Evolutionary conservation across 768 basidiomycete genomes (phyloP).

Genomic region (Tulasnella sp.): DNA sequence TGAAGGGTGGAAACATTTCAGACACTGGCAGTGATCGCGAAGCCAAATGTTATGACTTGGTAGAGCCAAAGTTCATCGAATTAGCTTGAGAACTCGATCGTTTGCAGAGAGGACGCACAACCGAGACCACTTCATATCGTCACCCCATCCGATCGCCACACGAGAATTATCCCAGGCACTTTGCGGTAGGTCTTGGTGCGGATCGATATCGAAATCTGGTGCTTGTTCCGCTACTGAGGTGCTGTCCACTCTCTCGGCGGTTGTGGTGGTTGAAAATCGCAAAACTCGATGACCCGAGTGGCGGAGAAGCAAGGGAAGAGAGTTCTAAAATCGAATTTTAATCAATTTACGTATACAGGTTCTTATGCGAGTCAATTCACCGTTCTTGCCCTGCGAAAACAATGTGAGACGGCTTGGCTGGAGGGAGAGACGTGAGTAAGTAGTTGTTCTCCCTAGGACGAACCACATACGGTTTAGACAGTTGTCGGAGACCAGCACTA

Average conservation of each 20-base stretch:
- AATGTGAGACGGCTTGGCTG: background rate
- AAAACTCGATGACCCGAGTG: background rate
- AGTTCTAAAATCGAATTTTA: background rate
- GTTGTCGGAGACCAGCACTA: background rate
- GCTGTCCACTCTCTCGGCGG: background rate
- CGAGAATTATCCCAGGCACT: conserved; percentile 48
- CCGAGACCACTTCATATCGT: conserved; percentile 59
- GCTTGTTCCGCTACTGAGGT: background rate
- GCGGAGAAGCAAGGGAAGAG: background rate
- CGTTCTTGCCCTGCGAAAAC: background rate
- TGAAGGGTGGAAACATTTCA: conserved; percentile 75
- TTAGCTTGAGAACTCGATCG: conserved; percentile 2
- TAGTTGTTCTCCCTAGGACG: background rate
- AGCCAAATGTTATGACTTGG: conserved; percentile 86
- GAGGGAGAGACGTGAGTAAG: background rate
- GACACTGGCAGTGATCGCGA: conserved; percentile 87
- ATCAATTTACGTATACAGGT: too few relatives aligned
- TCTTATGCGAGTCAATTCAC: background rate
- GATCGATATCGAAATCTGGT: conserved; percentile 4
- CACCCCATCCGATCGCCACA: conserved; percentile 71
- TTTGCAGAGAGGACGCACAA: conserved; percentile 53
- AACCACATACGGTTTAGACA: background rate
- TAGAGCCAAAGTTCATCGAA: background rate
- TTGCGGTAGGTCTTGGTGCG: conserved; percentile 24
- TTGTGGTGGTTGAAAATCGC: background rate